Conservation (phyloP, 257 asterid genomes). For the Forsythia suspensa region DNA sequence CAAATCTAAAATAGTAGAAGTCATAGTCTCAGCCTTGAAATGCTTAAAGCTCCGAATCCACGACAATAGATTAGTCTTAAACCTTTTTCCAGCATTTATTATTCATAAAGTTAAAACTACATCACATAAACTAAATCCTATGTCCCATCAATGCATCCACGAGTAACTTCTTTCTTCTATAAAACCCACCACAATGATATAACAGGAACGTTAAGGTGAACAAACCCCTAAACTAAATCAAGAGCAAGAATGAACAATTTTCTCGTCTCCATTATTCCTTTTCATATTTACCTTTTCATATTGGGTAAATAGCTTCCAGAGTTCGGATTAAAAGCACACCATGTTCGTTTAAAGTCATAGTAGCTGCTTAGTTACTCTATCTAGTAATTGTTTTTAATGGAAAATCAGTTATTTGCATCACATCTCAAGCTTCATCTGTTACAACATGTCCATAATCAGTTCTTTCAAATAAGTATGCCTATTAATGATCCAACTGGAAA, state of each 20-base stretch:
- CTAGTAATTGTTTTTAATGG: not conserved
- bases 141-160: not conserved
- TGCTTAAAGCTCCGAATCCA: not conserved
- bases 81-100: not conserved
- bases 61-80: not conserved
- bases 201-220: not conserved
- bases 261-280: not conserved
- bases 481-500: not conserved
- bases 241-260: not conserved
- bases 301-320: not conserved
- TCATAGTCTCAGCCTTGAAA: not conserved
- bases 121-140: not conserved
- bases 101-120: not conserved
- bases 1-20: not conserved
- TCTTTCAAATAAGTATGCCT: not conserved
- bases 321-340: not conserved
- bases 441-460: not conserved
- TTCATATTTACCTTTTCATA: too few species aligned
- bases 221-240: not conserved
- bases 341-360: not conserved
- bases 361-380: not conserved
- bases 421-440: not conserved
- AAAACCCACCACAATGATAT: not conserved
- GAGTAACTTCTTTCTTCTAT: not conserved
- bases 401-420: not conserved